A percentile compares a stretch with the other conserved stretches of the same genome.
phyloP scores from a whole-genome alignment of 2,329 filamentous ascomycete species.

The Alternaria sp. region DNA sequence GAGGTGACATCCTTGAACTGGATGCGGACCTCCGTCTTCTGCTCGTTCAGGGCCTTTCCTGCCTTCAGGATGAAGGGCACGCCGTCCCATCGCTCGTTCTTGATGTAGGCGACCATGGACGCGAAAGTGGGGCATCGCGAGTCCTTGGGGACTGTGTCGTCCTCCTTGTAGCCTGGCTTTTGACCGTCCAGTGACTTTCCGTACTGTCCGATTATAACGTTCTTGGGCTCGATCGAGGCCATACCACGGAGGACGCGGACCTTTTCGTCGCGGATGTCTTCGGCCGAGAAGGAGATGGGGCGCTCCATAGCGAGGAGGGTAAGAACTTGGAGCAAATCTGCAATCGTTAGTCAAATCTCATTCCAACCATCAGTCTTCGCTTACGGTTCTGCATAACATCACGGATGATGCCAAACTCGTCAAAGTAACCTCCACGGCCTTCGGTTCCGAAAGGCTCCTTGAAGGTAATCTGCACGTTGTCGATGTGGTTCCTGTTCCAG shows the following conservation, averaged over 20 bases:
- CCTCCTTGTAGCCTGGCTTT: slow-evolving; percentile 98
- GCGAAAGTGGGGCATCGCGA: slow-evolving; percentile 98
- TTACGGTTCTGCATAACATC: slow-evolving; percentile 98
- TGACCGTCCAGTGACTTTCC: slow-evolving; percentile 93
- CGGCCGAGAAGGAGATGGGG: slow-evolving; percentile 95
- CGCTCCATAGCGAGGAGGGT: slow-evolving; percentile 98
- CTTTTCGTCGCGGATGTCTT: slow-evolving; percentile 99
- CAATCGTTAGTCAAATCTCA: slow-evolving; percentile 19
- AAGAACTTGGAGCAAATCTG: slow-evolving; percentile 88
- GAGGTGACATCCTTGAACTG: slow-evolving; percentile 99
- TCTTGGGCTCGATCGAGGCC: slow-evolving; percentile 95
- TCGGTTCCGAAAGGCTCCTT: slow-evolving; percentile 99
- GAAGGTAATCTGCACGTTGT: slow-evolving; percentile 99
- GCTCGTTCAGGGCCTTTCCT: slow-evolving; percentile 97
- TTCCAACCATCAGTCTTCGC: slow-evolving; percentile 29
- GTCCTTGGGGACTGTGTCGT: slow-evolving; percentile 96
- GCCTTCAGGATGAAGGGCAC: slow-evolving; percentile 99
- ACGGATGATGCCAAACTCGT: slow-evolving; percentile 98
- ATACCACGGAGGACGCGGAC: slow-evolving; percentile 94
- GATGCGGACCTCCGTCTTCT: slow-evolving; percentile 98
- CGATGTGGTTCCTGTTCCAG: slow-evolving; percentile 99
- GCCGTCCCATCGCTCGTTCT: slow-evolving; percentile 99
- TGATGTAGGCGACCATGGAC: slow-evolving; percentile 96
- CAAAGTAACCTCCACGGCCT: slow-evolving; percentile 97
- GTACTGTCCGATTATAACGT: slow-evolving; percentile 99